Percentiles rank a stretch among this genome's conserved stretches.
phyloP scores from a whole-genome alignment of 2,329 filamentous ascomycete species.

The Aspergillus arachidicola region DNA sequence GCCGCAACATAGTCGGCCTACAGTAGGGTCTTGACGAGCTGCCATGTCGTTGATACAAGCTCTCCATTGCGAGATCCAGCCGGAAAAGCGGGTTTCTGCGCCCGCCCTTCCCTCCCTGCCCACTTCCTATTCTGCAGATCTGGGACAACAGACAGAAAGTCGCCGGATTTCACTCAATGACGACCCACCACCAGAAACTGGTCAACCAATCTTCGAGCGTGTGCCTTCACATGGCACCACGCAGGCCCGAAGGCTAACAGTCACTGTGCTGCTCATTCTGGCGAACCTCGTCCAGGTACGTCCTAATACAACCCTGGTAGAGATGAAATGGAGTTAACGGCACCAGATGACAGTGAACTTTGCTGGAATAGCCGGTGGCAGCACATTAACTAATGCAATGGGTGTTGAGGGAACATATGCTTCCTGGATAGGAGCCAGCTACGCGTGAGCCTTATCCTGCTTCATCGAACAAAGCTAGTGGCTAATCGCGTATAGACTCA shows the following conservation, averaged over 20 bases:
- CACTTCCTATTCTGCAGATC: not conserved
- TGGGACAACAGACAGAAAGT: not conserved
- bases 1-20: no score
- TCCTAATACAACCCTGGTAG: not conserved
- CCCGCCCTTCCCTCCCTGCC: not conserved
- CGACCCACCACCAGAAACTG: slow-evolving; percentile 17
- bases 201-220: slow-evolving; percentile 25
- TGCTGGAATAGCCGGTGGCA: slow-evolving; percentile 28
- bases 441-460: slow-evolving; percentile 19
- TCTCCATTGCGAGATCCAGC: slow-evolving; percentile 1
- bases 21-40: not conserved
- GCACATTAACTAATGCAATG: slow-evolving; percentile 22
- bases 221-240: slow-evolving; percentile 18
- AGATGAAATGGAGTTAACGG: not conserved
- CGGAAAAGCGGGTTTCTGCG: not conserved
- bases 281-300: slow-evolving; percentile 32
- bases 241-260: slow-evolving; percentile 18
- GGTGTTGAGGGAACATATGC: slow-evolving; percentile 23
- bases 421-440: slow-evolving; percentile 32
- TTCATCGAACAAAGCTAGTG: not conserved
- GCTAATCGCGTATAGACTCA: slow-evolving; percentile 37
- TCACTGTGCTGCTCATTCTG: slow-evolving; percentile 26
- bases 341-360: slow-evolving; percentile 32
- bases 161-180: not conserved
- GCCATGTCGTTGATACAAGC: slow-evolving; percentile 3